Conservation (phyloP, 805 yeast species). For the Saturnispora dispora region DNA sequence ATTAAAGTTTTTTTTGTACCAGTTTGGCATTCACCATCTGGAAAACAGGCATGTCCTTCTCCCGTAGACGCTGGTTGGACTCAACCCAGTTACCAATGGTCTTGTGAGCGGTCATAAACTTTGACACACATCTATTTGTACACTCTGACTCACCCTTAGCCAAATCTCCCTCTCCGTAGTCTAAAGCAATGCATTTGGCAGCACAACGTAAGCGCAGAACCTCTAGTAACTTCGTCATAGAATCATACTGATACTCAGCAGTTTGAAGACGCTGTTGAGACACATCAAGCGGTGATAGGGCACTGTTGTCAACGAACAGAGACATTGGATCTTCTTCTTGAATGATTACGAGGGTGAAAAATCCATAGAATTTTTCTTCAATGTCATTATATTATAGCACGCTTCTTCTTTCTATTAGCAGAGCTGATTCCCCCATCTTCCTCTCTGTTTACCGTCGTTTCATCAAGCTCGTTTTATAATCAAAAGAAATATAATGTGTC, state of each 20-base stretch:
- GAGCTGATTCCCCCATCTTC: background rate
- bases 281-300: slow-evolving; percentile 36
- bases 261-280: slow-evolving; percentile 51
- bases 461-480: background rate
- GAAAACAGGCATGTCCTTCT: slow-evolving; percentile 29
- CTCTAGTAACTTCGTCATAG: slow-evolving; percentile 41
- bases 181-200: slow-evolving; percentile 74
- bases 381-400: background rate
- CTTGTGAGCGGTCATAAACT: slow-evolving; percentile 67
- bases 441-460: background rate
- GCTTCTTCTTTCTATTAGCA: background rate
- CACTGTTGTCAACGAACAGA: slow-evolving; percentile 18
- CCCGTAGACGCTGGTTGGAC: slow-evolving; percentile 33
- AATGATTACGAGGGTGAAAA: background rate
- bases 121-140: slow-evolving; percentile 90
- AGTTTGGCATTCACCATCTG: slow-evolving; percentile 20
- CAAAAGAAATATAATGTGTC: slow-evolving; percentile 8
- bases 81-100: slow-evolving; percentile 47
- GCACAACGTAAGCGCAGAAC: slow-evolving; percentile 55
- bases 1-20: background rate
- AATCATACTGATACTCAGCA: slow-evolving; percentile 62
- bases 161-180: slow-evolving; percentile 68
- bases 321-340: background rate
- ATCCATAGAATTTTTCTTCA: background rate
- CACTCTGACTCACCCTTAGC: slow-evolving; percentile 77